Evolutionary conservation across 768 basidiomycete species (phyloP).

Genomic region (Hemileccinum impolitum): DNA sequence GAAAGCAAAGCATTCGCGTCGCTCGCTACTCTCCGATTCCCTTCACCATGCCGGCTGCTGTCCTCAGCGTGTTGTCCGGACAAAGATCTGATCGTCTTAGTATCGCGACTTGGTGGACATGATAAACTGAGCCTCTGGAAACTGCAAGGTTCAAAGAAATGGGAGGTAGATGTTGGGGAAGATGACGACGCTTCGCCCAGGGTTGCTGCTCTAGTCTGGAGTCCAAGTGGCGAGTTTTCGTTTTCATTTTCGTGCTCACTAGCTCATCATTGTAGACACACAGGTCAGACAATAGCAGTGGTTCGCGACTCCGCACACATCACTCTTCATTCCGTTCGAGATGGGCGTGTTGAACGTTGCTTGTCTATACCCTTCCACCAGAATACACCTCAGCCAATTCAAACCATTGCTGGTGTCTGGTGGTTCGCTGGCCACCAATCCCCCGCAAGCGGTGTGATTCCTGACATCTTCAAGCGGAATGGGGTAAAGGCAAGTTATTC

Average conservation of each 20-base stretch:
- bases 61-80: slow-evolving; percentile 76
- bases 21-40: slow-evolving; percentile 54
- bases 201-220: slow-evolving; percentile 69
- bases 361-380: slow-evolving; percentile 35
- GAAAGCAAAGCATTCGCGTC: slow-evolving; percentile 48
- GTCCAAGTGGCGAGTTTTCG: slow-evolving; percentile 64
- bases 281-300: slow-evolving; percentile 70
- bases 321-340: slow-evolving; percentile 74
- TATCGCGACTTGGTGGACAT: slow-evolving; percentile 63
- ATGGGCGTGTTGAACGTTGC: slow-evolving; percentile 56
- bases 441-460: slow-evolving; percentile 43
- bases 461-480: slow-evolving; percentile 73
- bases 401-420: slow-evolving; percentile 55
- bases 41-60: slow-evolving; percentile 55
- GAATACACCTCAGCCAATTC: slow-evolving; percentile 12
- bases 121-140: slow-evolving; percentile 80
- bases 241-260: neutral
- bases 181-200: slow-evolving; percentile 42
- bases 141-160: slow-evolving; percentile 72
- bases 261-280: slow-evolving; percentile 4
- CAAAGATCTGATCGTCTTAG: slow-evolving; percentile 71
- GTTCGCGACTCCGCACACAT: slow-evolving; percentile 66
- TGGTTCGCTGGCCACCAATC: slow-evolving; percentile 61
- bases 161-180: slow-evolving; percentile 71
- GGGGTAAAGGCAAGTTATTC: slow-evolving; percentile 52